Percentiles rank a stretch among this genome's conserved stretches.
These are phyloP conservation scores for Hansenula anomala DNA, from an alignment of 1,139 yeast species.

Conservation along the genomic window DNA sequence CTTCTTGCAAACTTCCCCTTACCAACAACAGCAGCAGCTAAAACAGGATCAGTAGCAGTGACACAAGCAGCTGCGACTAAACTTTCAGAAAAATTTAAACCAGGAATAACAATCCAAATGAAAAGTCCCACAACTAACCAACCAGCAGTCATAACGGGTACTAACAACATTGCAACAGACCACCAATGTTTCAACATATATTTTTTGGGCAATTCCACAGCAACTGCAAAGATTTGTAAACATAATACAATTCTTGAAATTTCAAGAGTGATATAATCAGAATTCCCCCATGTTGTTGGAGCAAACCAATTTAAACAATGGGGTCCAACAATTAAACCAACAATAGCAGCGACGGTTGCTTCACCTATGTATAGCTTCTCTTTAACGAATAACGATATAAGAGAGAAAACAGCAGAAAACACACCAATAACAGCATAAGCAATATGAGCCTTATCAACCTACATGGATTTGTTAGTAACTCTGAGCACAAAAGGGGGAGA, in stretches of 20 bases:
- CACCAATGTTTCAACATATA: constrained; percentile 91
- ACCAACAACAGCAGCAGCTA: constrained; percentile 98
- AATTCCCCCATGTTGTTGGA: constrained; percentile 88
- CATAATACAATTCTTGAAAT: constrained; percentile 84
- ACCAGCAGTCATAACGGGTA: constrained; percentile 93
- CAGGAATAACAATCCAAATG: constrained; percentile 80
- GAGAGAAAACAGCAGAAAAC: constrained; percentile 80
- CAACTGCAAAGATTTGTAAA: constrained; percentile 94
- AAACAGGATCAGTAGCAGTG: constrained; percentile 96
- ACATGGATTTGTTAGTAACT: not conserved
- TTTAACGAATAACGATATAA: constrained; percentile 87
- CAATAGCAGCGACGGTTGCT: constrained; percentile 89
- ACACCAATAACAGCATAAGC: constrained; percentile 94
- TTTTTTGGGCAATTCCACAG: constrained; percentile 92
- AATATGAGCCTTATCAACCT: constrained; percentile 63
- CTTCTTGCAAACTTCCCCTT: constrained; percentile 95
- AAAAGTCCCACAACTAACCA: constrained; percentile 88
- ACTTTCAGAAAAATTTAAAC: constrained; percentile 72
- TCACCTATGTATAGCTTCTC: constrained; percentile 91
- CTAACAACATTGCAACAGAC: constrained; percentile 68
- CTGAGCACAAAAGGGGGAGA: constrained; percentile 11
- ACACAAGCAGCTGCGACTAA: constrained; percentile 86
- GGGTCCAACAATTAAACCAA: constrained; percentile 91
- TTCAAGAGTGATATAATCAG: constrained; percentile 83
- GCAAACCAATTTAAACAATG: constrained; percentile 87